Percentiles rank a stretch among this genome's conserved stretches.
These are phyloP conservation scores for Plasmodium sp. DNA, from an alignment of 169 alveolate species.

Conservation along the genomic window DNA sequence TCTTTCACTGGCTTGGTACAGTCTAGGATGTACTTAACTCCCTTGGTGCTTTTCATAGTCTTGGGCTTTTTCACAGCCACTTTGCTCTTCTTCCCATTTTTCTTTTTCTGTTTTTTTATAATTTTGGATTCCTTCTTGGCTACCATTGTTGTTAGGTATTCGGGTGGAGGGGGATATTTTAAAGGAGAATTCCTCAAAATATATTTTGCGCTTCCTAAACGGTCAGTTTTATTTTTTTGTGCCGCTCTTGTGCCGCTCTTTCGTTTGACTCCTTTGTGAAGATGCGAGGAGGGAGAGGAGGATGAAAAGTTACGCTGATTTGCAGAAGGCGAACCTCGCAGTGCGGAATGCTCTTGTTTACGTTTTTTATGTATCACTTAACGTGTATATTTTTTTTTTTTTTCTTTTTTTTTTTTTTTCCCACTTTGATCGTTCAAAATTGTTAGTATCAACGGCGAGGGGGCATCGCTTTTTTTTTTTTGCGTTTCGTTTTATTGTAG, in stretches of 20 bases:
- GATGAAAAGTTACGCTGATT: neutral
- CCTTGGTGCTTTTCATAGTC: constrained; percentile 38
- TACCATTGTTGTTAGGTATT: constrained; percentile 5
- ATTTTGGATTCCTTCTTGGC: constrained; percentile 39
- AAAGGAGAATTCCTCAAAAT: neutral
- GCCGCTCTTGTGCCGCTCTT: neutral
- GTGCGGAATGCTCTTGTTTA: neutral
- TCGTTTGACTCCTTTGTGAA: neutral
- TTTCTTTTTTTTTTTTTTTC: neutral
- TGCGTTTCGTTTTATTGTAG: neutral
- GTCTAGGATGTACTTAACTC: constrained; percentile 84
- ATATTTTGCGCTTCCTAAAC: neutral
- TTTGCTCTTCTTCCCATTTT: constrained; percentile 23
- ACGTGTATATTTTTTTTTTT: neutral
- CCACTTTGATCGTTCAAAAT: neutral
- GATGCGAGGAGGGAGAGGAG: neutral
- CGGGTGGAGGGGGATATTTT: neutral
- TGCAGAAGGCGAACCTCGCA: neutral
- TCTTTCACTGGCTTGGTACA: constrained; percentile 96
- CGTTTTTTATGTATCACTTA: neutral
- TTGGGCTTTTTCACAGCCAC: constrained; percentile 38
- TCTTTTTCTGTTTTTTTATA: constrained; percentile 36
- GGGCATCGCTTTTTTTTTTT: neutral
- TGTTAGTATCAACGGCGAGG: neutral
- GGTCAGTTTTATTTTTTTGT: neutral